Base-by-base conservation (phyloP, 495 filamentous ascomycete species). In the Articulospora tetracladia region DNA sequence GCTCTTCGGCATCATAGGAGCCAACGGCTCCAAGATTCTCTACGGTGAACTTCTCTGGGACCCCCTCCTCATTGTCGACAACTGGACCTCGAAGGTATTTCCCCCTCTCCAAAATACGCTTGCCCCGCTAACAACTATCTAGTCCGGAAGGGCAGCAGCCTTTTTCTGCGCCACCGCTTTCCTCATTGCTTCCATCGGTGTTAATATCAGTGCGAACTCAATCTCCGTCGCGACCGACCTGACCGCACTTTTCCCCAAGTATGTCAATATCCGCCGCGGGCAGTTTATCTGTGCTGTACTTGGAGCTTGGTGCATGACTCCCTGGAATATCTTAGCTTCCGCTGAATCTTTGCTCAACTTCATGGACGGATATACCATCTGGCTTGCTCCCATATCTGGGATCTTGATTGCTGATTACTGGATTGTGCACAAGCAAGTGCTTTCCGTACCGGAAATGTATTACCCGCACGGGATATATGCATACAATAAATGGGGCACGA, bases 381-480 rank as follows among this genome's bases (percentile, higher is more conserved):
- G 89, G 71, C 75, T 89, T 3, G 86, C 79, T 0, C 86, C 87
- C 0, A 83, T 90, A 41, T 83, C 80, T 10, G 81, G 80, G 13
- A 83, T 89, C 60, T 83, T 90, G 75, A 71, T 80, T 0, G 77
- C 77, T 23, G 87, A 90, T 64, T 89, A 81, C 69, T 89, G 84
- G 85, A 64, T 86, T 54, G 68, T 89, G 13, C 83, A 88, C 60
- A 64, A 62, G 20, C 65, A 74, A 26, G 76, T 77, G 34, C 83
- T 85, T 62, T 82, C 88, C 66, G 76, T 80, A 0, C 76, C 82
- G 6, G 75, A 74, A 11, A 67, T 86, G 10, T 86, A 86, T 64
- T 63, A 81, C 50, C 76, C 77, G 0, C 55, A 76, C 25, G 77
- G 79, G 1, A 74, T 81, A 7, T 89, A 88, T 69, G 68, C 72